A percentile compares a stretch with the other conserved stretches of the same genome.
These are phyloP conservation scores for Podospora didyma DNA, from an alignment of 495 filamentous ascomycete genomes.

Conservation along the genomic window DNA sequence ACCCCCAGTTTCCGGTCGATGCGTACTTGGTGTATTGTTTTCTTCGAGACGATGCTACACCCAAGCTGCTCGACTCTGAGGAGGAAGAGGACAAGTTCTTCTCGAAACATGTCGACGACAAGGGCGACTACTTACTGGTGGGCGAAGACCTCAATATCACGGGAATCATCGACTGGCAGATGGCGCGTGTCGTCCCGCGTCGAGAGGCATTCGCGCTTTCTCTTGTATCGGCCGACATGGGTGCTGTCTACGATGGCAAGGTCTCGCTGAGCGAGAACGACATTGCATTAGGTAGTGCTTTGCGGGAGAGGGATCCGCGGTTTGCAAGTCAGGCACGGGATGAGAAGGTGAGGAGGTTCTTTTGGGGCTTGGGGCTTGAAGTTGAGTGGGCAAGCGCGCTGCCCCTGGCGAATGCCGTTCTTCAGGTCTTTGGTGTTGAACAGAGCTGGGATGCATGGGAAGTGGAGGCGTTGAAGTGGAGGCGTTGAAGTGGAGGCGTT, in stretches of 20 bases:
- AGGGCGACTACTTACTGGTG: conserved; percentile 4
- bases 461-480: not conserved
- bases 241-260: not conserved
- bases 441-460: not conserved
- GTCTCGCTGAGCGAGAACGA: conserved; percentile 1
- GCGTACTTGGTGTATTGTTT: conserved; percentile 4
- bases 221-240: conserved; percentile 2
- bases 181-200: conserved; percentile 4
- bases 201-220: conserved; percentile 5
- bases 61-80: not conserved
- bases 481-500: too few relatives aligned
- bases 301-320: not conserved
- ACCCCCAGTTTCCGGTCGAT: not conserved
- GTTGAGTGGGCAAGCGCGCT: not conserved
- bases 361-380: conserved; percentile 4
- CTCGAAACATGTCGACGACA: conserved; percentile 5
- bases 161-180: conserved; percentile 11
- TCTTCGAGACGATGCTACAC: not conserved
- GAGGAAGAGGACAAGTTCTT: not conserved
- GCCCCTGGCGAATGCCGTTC: conserved; percentile 2
- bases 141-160: conserved; percentile 6
- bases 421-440: not conserved
- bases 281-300: not conserved
- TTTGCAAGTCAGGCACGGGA: not conserved
- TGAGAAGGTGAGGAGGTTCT: conserved; percentile 6